Conservation (phyloP, 1,284 basidiomycete species). For the Tetrapyrgos nigripes region DNA sequence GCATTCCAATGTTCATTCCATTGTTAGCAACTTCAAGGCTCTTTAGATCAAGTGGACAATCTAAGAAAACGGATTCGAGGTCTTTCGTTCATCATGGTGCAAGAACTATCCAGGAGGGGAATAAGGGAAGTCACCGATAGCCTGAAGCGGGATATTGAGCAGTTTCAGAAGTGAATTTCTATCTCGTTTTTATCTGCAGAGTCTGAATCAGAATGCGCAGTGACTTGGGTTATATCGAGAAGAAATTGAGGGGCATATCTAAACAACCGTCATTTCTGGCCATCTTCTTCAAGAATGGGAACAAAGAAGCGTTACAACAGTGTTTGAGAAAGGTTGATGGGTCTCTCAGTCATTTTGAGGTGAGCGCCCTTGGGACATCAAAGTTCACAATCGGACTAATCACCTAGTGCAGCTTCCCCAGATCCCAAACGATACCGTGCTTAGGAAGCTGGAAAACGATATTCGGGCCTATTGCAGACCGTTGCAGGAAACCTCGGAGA, state of each 20-base stretch:
- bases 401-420: neutral
- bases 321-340: neutral
- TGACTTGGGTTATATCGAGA: neutral
- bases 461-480: neutral
- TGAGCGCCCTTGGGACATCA: neutral
- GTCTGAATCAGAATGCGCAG: neutral
- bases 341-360: neutral
- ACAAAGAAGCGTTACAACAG: neutral
- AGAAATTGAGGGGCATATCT: neutral
- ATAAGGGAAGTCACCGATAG: neutral
- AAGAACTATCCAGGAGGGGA: neutral
- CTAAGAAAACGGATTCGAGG: neutral
- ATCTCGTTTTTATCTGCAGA: no score
- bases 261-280: neutral
- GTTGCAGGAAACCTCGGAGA: neutral
- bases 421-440: neutral
- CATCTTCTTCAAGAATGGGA: neutral
- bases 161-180: neutral
- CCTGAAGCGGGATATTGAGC: neutral
- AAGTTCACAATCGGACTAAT: neutral
- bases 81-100: neutral
- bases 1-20: neutral
- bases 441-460: neutral
- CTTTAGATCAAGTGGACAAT: neutral
- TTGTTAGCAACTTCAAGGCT: neutral